Evolutionary conservation across 805 yeast species (phyloP).

Genomic region (Saturnispora sanitii): DNA sequence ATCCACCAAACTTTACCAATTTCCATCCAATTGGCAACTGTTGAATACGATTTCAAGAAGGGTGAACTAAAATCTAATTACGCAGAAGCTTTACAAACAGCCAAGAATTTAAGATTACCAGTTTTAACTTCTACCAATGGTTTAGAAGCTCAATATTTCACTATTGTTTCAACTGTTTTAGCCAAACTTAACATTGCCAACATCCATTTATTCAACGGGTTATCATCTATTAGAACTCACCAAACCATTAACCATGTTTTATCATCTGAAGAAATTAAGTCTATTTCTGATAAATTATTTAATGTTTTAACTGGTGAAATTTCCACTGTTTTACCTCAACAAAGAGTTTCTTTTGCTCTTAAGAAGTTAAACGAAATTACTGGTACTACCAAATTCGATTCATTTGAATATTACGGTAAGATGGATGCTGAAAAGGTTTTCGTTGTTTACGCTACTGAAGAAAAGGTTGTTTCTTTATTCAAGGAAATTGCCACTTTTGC

Average conservation of each 20-base stretch:
- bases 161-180: slow-evolving; percentile 54
- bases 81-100: slow-evolving; percentile 47
- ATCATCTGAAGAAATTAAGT: slow-evolving; percentile 33
- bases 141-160: slow-evolving; percentile 55
- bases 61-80: slow-evolving; percentile 55
- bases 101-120: slow-evolving; percentile 54
- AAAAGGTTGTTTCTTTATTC: slow-evolving; percentile 41
- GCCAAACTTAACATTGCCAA: slow-evolving; percentile 57
- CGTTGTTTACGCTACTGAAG: slow-evolving; percentile 70
- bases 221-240: slow-evolving; percentile 45
- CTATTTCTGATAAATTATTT: slow-evolving; percentile 31
- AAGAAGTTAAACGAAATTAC: slow-evolving; percentile 37
- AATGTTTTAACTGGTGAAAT: slow-evolving; percentile 21
- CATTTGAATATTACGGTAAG: slow-evolving; percentile 65
- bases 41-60: slow-evolving; percentile 51
- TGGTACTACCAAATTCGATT: slow-evolving; percentile 40
- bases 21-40: slow-evolving; percentile 65
- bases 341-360: slow-evolving; percentile 37
- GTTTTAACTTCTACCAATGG: slow-evolving; percentile 58
- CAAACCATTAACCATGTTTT: slow-evolving; percentile 37
- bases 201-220: slow-evolving; percentile 74
- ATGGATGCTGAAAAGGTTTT: slow-evolving; percentile 59
- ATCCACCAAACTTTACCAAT: slow-evolving; percentile 38
- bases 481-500: slow-evolving; percentile 28
- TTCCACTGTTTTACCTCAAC: slow-evolving; percentile 19